phyloP scores from a whole-genome alignment of 169 alveolate species.

The Plasmodium vinckei region DNA sequence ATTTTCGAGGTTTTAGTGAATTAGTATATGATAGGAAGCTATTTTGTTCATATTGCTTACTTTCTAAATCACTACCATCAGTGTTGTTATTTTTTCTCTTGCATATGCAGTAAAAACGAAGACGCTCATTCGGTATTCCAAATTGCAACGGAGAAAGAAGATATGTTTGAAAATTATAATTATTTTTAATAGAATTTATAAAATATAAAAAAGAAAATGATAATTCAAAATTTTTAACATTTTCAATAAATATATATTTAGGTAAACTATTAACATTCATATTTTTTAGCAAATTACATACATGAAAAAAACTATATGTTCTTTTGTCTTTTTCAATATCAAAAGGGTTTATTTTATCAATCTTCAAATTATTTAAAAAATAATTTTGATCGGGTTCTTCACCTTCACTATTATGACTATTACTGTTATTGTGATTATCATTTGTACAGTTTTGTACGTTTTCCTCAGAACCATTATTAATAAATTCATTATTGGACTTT shows the following conservation, averaged over 20 bases:
- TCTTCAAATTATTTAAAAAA: conserved; percentile 6
- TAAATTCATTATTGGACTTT: background rate
- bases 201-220: conserved; percentile 62
- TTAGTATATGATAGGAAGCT: background rate
- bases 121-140: conserved; percentile 74
- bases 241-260: conserved; percentile 66
- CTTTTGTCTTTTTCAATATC: conserved; percentile 55
- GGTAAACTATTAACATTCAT: conserved; percentile 42
- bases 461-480: conserved; percentile 2
- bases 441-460: background rate
- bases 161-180: conserved; percentile 64
- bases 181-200: conserved; percentile 44
- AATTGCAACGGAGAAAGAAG: conserved; percentile 59
- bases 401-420: background rate
- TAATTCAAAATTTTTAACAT: conserved; percentile 64
- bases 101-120: conserved; percentile 72
- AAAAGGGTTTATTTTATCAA: conserved; percentile 1
- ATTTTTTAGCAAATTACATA: conserved; percentile 43
- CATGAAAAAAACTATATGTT: conserved; percentile 50
- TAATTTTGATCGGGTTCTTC: background rate
- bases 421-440: too few species aligned
- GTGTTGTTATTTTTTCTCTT: conserved; percentile 4
- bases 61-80: background rate
- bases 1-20: conserved; percentile 47
- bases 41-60: background rate